Conservation (phyloP, 2,329 filamentous ascomycete species). For the Aquanectria penicillioides region DNA sequence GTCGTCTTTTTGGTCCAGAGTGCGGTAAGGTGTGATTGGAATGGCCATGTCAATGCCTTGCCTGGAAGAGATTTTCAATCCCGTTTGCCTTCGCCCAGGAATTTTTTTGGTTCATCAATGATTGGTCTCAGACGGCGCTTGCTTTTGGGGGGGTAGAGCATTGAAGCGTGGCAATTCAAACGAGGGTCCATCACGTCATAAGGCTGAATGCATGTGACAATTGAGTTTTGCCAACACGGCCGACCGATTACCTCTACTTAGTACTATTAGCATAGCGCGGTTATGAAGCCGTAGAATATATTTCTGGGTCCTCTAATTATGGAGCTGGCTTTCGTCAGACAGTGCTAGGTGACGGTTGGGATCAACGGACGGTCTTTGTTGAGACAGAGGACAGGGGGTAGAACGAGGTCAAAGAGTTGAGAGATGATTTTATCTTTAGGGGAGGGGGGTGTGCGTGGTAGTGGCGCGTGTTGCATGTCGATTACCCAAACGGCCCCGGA, state of each 20-base stretch:
- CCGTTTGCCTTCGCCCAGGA: not conserved
- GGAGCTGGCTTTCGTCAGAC: too few species aligned
- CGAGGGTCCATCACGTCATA: too few species aligned
- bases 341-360: constrained; percentile 10
- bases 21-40: not conserved
- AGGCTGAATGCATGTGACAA: too few species aligned
- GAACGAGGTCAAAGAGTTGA: not conserved
- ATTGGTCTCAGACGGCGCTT: too few species aligned
- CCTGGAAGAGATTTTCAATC: not conserved
- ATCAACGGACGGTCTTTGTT: constrained; percentile 1
- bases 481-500: not conserved
- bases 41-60: not conserved
- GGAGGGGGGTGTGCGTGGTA: not conserved
- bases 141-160: too few species aligned
- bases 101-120: too few species aligned
- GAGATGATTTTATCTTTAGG: not conserved
- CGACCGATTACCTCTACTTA: too few species aligned
- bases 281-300: too few species aligned
- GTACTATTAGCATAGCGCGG: too few species aligned
- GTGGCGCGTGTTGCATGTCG: not conserved
- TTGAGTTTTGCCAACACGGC: too few species aligned
- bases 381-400: constrained; percentile 3
- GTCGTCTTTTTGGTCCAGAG: not conserved
- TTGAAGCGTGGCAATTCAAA: too few species aligned
- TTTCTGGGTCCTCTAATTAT: too few species aligned